Evolutionary conservation across 1,139 yeast species (phyloP).

Genomic region (Debaryomyces psychrophilus): DNA sequence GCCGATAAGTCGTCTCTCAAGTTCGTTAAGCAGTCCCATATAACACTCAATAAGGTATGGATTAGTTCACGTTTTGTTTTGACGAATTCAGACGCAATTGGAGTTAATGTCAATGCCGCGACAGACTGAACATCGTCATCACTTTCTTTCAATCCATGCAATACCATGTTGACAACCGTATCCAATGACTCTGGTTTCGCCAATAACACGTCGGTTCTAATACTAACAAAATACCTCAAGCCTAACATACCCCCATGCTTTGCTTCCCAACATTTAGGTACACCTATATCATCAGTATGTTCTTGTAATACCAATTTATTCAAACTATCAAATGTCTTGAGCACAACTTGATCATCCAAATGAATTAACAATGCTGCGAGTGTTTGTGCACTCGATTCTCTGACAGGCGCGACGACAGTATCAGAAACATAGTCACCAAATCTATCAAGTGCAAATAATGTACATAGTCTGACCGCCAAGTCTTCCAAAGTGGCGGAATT

Average conservation of each 20-base stretch:
- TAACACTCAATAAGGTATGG: conserved; percentile 67
- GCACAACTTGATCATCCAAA: conserved; percentile 54
- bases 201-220: conserved; percentile 76
- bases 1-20: conserved; percentile 91
- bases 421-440: conserved; percentile 98
- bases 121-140: conserved; percentile 98
- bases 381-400: conserved; percentile 96
- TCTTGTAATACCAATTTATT: conserved; percentile 75
- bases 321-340: conserved; percentile 67
- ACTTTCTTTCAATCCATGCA: conserved; percentile 79
- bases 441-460: conserved; percentile 88
- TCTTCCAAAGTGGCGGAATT: conserved; percentile 82
- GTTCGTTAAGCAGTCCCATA: conserved; percentile 87
- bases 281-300: conserved; percentile 33
- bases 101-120: conserved; percentile 90
- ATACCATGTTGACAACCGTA: conserved; percentile 78
- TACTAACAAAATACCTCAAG: conserved; percentile 86
- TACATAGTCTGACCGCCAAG: conserved; percentile 80
- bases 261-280: conserved; percentile 83
- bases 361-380: conserved; percentile 85
- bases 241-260: conserved; percentile 98
- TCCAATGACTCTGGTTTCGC: conserved; percentile 62
- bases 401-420: conserved; percentile 96
- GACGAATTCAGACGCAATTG: conserved; percentile 86
- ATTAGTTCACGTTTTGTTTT: conserved; percentile 62